Conservation (phyloP, 1,139 yeast species). For the Zygosaccharomyces sapae region DNA sequence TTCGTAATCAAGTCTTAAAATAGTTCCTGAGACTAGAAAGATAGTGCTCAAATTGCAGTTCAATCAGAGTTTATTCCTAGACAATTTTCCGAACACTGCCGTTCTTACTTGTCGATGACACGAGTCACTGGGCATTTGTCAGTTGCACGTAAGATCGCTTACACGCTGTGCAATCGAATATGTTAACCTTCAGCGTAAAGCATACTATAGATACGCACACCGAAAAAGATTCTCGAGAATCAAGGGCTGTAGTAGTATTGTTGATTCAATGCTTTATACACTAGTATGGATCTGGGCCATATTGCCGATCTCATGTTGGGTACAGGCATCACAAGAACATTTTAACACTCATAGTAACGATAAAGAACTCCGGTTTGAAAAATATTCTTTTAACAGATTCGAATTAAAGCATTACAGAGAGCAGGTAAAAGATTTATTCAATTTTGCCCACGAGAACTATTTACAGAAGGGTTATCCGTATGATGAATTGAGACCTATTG, state of each 20-base stretch:
- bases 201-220: background rate
- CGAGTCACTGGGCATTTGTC: background rate
- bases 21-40: no score
- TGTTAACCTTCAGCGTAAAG: background rate
- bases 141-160: background rate
- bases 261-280: slow-evolving; percentile 2
- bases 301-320: background rate
- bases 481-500: slow-evolving; percentile 75
- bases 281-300: background rate
- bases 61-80: no score
- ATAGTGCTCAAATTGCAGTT: no score
- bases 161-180: no score
- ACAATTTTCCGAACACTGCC: background rate
- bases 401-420: slow-evolving; percentile 47
- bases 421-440: slow-evolving; percentile 56
- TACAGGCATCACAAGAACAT: background rate
- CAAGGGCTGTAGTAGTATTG: background rate
- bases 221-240: background rate
- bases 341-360: background rate
- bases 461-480: slow-evolving; percentile 68
- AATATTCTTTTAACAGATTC: slow-evolving; percentile 43
- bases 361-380: slow-evolving; percentile 2
- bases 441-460: slow-evolving; percentile 77
- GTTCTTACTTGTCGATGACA: background rate
- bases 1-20: no score